A percentile compares a stretch with the other conserved stretches of the same genome.
Conservation (phyloP, 352 stramenopile species). For the Globisporangium orthogonon region DNA sequence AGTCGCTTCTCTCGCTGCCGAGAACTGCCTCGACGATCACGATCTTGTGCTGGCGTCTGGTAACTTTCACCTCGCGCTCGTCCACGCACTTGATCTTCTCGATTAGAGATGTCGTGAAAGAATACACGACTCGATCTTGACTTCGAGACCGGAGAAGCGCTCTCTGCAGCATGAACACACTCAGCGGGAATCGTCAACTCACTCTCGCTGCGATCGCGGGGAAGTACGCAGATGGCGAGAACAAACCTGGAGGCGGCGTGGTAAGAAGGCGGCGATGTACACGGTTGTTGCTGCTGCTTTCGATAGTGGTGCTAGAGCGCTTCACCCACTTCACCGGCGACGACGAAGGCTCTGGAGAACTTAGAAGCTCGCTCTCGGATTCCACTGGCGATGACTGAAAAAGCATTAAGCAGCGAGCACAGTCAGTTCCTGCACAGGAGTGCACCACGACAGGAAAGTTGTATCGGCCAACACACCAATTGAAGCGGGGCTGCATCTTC, state of each 20-base stretch:
- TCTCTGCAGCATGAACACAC: neutral
- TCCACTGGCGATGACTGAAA: neutral
- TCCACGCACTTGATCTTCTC: neutral
- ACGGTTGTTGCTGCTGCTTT: neutral
- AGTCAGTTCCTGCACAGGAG: neutral
- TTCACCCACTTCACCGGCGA: conserved; percentile 3
- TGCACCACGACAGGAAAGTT: neutral
- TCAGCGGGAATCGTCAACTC: neutral
- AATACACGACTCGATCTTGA: neutral
- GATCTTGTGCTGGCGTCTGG: neutral
- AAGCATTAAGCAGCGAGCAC: too few species aligned
- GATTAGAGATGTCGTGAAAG: neutral
- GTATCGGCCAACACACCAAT: neutral
- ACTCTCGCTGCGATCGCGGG: too few species aligned
- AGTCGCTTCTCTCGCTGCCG: conserved; percentile 2
- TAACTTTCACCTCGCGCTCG: neutral
- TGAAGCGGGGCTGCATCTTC: neutral
- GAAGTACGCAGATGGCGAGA: neutral
- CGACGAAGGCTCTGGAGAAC: conserved; percentile 1
- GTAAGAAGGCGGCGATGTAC: neutral
- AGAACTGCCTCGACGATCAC: neutral
- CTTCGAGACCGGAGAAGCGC: neutral
- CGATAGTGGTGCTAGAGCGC: neutral
- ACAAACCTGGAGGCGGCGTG: neutral
- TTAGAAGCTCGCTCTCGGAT: neutral